These are phyloP conservation scores for Primulina eburnea DNA, from an alignment of 257 asterid genomes.

Conservation along the genomic window DNA sequence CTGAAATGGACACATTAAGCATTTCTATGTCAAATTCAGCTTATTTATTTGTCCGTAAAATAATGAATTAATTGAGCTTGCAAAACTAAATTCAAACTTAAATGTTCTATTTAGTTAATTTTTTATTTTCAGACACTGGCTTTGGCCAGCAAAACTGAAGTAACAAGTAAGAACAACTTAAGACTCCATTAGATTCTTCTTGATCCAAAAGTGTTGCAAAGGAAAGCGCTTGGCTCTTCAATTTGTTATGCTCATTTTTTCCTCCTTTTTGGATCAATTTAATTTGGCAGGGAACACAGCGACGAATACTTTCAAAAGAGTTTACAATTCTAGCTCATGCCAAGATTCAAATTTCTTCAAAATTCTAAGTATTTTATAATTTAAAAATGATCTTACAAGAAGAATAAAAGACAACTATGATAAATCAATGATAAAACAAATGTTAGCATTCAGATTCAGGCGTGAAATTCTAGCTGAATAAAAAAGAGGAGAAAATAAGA, in stretches of 20 bases:
- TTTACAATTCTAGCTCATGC: neutral
- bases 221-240: neutral
- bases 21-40: conserved; percentile 14
- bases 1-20: conserved; percentile 39
- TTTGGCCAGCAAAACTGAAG: conserved; percentile 4
- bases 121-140: conserved; percentile 15
- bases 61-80: neutral
- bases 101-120: neutral
- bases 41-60: neutral
- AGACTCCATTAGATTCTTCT: neutral
- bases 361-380: too few species aligned
- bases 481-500: neutral
- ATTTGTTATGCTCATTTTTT: neutral
- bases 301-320: neutral
- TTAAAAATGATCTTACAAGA: neutral
- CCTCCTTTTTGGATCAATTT: neutral
- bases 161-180: neutral
- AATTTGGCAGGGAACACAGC: neutral
- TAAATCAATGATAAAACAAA: neutral
- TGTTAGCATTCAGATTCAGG: neutral
- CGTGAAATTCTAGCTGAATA: neutral
- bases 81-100: conserved; percentile 4
- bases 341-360: neutral
- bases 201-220: neutral
- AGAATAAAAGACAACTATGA: neutral